These are phyloP conservation scores for Wickerhamiella azyma DNA, from an alignment of 805 yeast genomes.

Conservation along the genomic window DNA sequence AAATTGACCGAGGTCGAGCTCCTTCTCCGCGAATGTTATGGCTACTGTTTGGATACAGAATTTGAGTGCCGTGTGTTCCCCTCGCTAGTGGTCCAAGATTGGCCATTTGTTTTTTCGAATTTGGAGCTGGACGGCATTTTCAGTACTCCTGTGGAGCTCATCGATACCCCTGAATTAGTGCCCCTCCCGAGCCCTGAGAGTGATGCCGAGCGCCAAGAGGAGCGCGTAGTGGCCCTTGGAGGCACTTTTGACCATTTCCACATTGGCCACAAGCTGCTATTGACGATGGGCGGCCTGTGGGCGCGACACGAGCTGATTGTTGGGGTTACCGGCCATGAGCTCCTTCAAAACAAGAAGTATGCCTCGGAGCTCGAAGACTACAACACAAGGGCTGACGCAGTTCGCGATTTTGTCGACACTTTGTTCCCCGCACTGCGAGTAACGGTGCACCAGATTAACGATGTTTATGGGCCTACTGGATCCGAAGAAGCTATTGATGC, in stretches of 20 bases:
- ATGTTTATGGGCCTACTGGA: slow-evolving; percentile 91
- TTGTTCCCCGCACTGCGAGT: slow-evolving; percentile 35
- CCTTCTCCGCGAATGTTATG: slow-evolving; percentile 1
- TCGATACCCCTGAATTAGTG: neutral
- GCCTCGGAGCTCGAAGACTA: slow-evolving; percentile 50
- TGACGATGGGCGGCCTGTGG: slow-evolving; percentile 57
- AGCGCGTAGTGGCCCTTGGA: slow-evolving; percentile 45
- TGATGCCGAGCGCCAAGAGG: neutral
- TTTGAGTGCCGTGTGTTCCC: neutral
- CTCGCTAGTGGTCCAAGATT: neutral
- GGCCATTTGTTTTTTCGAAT: neutral
- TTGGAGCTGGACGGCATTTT: neutral
- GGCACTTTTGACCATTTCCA: slow-evolving; percentile 97
- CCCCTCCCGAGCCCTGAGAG: neutral
- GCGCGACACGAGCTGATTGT: slow-evolving; percentile 45
- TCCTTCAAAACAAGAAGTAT: slow-evolving; percentile 63
- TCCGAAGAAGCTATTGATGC: slow-evolving; percentile 59
- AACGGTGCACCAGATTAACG: slow-evolving; percentile 53
- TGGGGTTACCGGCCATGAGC: slow-evolving; percentile 69
- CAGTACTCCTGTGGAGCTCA: neutral
- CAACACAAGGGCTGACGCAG: slow-evolving; percentile 35
- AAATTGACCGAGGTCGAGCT: neutral
- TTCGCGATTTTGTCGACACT: slow-evolving; percentile 35
- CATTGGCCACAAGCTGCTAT: slow-evolving; percentile 81
- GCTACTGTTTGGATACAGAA: neutral